Base-by-base conservation (phyloP, 1,284 basidiomycete genomes). In the Meripilus lineatus region DNA sequence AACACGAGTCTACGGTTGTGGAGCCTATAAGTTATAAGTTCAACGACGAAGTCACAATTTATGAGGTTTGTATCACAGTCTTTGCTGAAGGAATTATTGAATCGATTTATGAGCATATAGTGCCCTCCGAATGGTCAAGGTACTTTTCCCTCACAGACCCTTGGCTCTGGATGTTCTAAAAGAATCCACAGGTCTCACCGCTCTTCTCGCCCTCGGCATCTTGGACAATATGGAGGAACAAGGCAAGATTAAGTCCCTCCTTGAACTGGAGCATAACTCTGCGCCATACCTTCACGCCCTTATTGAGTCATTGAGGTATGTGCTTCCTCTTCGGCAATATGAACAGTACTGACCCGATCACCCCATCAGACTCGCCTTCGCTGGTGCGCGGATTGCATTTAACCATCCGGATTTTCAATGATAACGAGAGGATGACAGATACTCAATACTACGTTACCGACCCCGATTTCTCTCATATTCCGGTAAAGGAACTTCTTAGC, bases 41-140 rank as follows among this genome's bases (percentile, higher is more conserved):
- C 63, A 82, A 73, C 5, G 74, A 73, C 10, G 86, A 89, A 50
- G 84, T 91, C 10, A 89, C 89, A 1, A 71, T 94, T 0, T 89
- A 89, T 59, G 92, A 93, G 75, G 89, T 88, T 50, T 57, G 74
- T 13, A 36, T 30, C 24, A n/a, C n/a, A n/a, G n/a, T n/a, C n/a
- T n/a, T n/a, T n/a, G n/a, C n/a, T n/a, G n/a, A n/a, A n/a, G n/a
- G n/a, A n/a, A n/a, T n/a, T n/a, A n/a, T n/a, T n/a, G n/a, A n/a
- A n/a, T n/a, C n/a, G n/a, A n/a, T n/a, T n/a, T n/a, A n/a, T n/a
- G n/a, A n/a, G n/a, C n/a, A n/a, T n/a, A n/a, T 37, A 92, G 83
- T 95, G 92, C 56, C 93, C 93, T 5, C 93, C 93, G 0, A 96
- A 95, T 60, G 93, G 94, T 13, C 93, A 97, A 78, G 94, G 65